Percentiles rank a stretch among this genome's conserved stretches.
These are phyloP conservation scores for Starmerella geochares DNA, from an alignment of 805 yeast species.

Conservation along the genomic window DNA sequence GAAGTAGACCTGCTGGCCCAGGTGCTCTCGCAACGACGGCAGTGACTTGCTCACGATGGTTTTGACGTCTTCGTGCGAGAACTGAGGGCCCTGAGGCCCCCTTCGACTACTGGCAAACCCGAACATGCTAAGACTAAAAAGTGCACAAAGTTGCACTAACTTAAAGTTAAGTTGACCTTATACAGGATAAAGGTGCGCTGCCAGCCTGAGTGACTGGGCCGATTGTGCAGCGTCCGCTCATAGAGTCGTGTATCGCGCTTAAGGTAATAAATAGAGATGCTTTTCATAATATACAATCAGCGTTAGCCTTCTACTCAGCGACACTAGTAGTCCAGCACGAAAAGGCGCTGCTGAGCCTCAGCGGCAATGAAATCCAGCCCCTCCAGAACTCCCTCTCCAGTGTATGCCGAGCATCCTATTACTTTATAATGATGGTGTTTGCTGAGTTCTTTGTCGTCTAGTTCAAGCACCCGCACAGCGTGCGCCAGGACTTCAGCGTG, in stretches of 20 bases:
- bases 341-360: constrained; percentile 37
- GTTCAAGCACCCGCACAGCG: constrained; percentile 11
- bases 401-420: constrained; percentile 41
- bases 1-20: neutral
- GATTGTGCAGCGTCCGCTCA: too few species aligned
- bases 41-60: neutral
- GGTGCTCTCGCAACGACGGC: neutral
- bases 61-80: neutral
- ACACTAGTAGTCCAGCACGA: constrained; percentile 24
- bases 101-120: neutral
- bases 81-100: constrained; percentile 1
- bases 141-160: neutral
- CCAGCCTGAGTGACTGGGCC: too few species aligned
- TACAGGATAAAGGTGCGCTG: too few species aligned
- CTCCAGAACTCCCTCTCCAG: constrained; percentile 35
- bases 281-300: too few species aligned
- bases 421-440: constrained; percentile 36
- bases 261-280: too few species aligned
- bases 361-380: constrained; percentile 39
- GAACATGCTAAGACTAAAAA: constrained; percentile 2
- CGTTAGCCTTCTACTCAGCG: too few species aligned
- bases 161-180: too few species aligned
- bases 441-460: constrained; percentile 32
- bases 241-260: too few species aligned
- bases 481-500: constrained; percentile 7